Evolutionary conservation across 2,329 filamentous ascomycete genomes (phyloP), one percentile per base, ranked within the genome.

Genomic region (Calonectria pauciramosa): DNA sequence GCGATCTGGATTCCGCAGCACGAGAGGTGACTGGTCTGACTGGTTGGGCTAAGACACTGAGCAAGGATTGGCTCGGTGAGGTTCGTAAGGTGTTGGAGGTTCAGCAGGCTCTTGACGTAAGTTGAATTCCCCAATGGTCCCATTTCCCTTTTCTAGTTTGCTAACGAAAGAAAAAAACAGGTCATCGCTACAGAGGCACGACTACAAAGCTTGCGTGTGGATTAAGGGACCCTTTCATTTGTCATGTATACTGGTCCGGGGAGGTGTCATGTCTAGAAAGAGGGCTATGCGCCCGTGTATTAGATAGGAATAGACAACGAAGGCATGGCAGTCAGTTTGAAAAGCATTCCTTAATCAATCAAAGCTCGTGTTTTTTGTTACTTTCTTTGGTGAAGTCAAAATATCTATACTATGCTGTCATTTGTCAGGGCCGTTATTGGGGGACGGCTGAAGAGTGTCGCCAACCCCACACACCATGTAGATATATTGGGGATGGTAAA

Each of bases 1-100:
- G 97, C 28, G 93, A 98, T 82, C 87, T 99, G 71, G 97, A 99
- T 85, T 93, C 91, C 68, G 97, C 97, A 3, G 96, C 97, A 18
- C 90, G 97, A 78, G 97, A 99, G 88, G 97, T 99, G 94, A 99
- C 99, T 84, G 92, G 93, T 2, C 89, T 99, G 60, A 91, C 94
- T 75, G 97, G 97, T 32, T 99, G 97, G 97, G 96, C 96, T 63
- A 98, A 97, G 90, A 96, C 96, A 51, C 87, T 99, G 83, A 97
- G 95, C 86, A 93, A 94, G 82, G 97, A 99, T 86, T 99, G 97
- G 97, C 87, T 99, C 79, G 91, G 90, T 68, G 97, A 99, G 89
- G 94, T 96, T 76, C 92, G 97, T 84, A 94, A 96, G 87, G 95
- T 98, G 78, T 89, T 99, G 82, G 97, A 99, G 88, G 97, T 99